phyloP scores from a whole-genome alignment of 768 basidiomycete species.

The Gyrodon lividus region DNA sequence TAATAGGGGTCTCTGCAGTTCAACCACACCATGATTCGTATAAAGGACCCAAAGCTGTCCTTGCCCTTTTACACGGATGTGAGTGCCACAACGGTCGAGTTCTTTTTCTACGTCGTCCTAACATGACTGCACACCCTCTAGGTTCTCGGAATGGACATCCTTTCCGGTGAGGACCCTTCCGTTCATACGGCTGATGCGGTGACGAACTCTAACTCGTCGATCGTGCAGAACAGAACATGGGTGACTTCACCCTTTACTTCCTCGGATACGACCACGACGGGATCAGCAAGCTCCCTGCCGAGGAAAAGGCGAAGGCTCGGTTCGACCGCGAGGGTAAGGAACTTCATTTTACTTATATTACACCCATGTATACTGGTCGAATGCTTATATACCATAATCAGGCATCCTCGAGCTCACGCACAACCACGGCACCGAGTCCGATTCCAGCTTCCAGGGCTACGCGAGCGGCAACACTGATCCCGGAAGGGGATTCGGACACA shows the following conservation, averaged over 20 bases:
- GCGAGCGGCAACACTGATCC: constrained; percentile 84
- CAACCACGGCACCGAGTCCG: constrained; percentile 88
- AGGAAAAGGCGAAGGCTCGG: constrained; percentile 50
- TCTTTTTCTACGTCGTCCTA: background rate
- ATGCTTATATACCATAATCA: constrained; percentile 22
- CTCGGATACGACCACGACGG: constrained; percentile 72
- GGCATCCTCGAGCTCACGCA: constrained; percentile 83
- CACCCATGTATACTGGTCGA: background rate
- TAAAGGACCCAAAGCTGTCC: constrained; percentile 84
- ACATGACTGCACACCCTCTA: constrained; percentile 17
- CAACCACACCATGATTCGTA: constrained; percentile 86
- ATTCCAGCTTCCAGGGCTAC: constrained; percentile 78
- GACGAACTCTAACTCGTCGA: constrained; percentile 1
- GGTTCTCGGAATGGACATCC: constrained; percentile 76
- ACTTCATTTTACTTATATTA: background rate
- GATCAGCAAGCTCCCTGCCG: constrained; percentile 42
- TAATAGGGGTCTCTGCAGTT: constrained; percentile 43
- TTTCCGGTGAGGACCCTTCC: constrained; percentile 42
- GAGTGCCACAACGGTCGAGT: constrained; percentile 14
- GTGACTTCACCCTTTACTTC: constrained; percentile 80
- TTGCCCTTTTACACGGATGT: constrained; percentile 79
- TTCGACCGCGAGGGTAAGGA: constrained; percentile 65
- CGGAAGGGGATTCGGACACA: constrained; percentile 79
- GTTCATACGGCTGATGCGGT: background rate
- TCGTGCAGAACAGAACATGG: constrained; percentile 50